Evolutionary conservation across 805 yeast genomes (phyloP).

Genomic region (Candida namnaoensis): DNA sequence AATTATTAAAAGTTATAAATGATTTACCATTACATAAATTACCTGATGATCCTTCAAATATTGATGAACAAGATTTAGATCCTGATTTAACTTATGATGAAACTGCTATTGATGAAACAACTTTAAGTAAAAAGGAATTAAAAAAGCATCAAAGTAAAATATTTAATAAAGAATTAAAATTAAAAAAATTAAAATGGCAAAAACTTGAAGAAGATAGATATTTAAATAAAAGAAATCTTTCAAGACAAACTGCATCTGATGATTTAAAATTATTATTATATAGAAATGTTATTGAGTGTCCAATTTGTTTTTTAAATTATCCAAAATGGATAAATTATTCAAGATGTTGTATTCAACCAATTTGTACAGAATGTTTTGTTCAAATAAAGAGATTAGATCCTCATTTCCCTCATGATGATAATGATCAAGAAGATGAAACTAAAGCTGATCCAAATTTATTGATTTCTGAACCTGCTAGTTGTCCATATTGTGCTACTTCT

Average conservation of each 20-base stretch:
- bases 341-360: slow-evolving; percentile 87
- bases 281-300: slow-evolving; percentile 72
- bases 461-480: slow-evolving; percentile 79
- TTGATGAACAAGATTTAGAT: slow-evolving; percentile 37
- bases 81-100: slow-evolving; percentile 60
- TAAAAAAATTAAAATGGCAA: slow-evolving; percentile 28
- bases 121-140: slow-evolving; percentile 31
- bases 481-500: slow-evolving; percentile 89
- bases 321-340: slow-evolving; percentile 73
- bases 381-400: slow-evolving; percentile 90
- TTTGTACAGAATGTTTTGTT: slow-evolving; percentile 94
- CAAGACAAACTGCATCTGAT: slow-evolving; percentile 27
- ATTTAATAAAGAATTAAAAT: slow-evolving; percentile 29
- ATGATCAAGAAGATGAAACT: slow-evolving; percentile 19
- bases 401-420: slow-evolving; percentile 79
- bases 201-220: slow-evolving; percentile 24
- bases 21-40: slow-evolving; percentile 51
- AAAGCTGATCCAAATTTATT: slow-evolving; percentile 48
- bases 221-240: slow-evolving; percentile 23
- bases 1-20: slow-evolving; percentile 44
- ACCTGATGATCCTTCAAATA: slow-evolving; percentile 24
- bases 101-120: slow-evolving; percentile 36
- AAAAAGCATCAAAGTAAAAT: slow-evolving; percentile 29
- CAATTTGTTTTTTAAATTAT: slow-evolving; percentile 85
- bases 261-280: slow-evolving; percentile 52